Evolutionary conservation across 192 early-diverging fungal species (phyloP), one percentile per base, ranked within the genome.

Genomic region (Pilaira anomala): DNA sequence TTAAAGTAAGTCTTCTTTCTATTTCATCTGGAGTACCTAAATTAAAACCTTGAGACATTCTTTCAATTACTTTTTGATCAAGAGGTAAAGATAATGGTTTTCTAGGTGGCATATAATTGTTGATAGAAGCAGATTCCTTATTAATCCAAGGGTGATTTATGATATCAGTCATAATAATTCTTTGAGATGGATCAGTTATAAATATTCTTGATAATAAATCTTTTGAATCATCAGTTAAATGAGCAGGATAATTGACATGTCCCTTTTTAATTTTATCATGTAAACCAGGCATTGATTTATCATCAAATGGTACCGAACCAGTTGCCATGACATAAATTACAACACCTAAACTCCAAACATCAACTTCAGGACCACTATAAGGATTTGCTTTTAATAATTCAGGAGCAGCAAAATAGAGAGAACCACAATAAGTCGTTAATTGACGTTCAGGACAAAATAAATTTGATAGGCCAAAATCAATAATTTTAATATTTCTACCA

Each of bases 391-490:
- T 79, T 51, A 93, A 82, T 78, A 93, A 87, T 68, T 93, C 92
- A 5, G 92, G 92, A 3, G 92, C 89, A 11, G 89, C 89, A 65
- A 92, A 93, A 63, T 91, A 91, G 7, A 91, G 87, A 14, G 81
- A 88, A 7, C 83, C 85, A 48, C 82, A 84, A 59, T 80, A 83
- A 1, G 81, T 85, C n/a, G 78, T 73, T 40, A 86, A 61, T 70
- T 78, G 81, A 51, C 72, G 65, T 60, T 81, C 74, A 63, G 74
- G 77, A 50, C 77, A 69, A 59, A 84, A 85, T 24, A 78, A 78
- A 70, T 92, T 93, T 19, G 86, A 87, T 68, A 94, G 91, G 0
- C 92, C 92, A 83, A 89, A 94, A 75, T 94, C 92, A 54, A 94
- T 93, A 49, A 94, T 88, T 63, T 91, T 91, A 57, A 94, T 85